phyloP scores from a whole-genome alignment of 371 early-diverging fungal species.

The Amoeboaphelidium protococcarum region DNA sequence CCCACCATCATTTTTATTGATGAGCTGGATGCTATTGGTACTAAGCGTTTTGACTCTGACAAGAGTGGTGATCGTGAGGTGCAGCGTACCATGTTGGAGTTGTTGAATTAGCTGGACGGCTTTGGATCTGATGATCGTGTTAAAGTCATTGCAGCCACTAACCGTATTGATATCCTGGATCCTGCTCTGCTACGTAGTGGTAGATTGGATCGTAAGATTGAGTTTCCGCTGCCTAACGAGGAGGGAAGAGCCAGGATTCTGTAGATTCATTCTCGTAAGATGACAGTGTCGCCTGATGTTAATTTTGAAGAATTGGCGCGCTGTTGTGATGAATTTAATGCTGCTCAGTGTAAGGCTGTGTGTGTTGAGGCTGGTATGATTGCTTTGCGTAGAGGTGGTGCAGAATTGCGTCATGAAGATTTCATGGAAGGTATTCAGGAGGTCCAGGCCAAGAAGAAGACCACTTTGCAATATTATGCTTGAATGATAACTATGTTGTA shows the following conservation, averaged over 20 bases:
- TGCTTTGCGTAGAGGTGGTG: constrained; percentile 75
- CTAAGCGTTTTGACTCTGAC: constrained; percentile 95
- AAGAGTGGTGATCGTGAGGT: constrained; percentile 99
- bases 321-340: constrained; percentile 97
- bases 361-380: constrained; percentile 99
- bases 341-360: constrained; percentile 98
- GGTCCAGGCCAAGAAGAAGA: constrained; percentile 99
- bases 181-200: constrained; percentile 98
- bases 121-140: constrained; percentile 89
- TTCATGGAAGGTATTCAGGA: constrained; percentile 99
- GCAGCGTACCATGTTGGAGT: constrained; percentile 98
- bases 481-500: constrained; percentile 5
- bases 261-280: constrained; percentile 98
- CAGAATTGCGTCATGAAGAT: constrained; percentile 88
- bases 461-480: constrained; percentile 17
- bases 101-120: constrained; percentile 98
- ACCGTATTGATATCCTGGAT: constrained; percentile 98
- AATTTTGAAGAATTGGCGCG: constrained; percentile 97
- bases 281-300: constrained; percentile 85
- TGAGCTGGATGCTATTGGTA: constrained; percentile 99
- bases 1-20: constrained; percentile 99
- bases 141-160: constrained; percentile 99
- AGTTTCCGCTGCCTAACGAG: constrained; percentile 97
- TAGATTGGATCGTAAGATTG: constrained; percentile 98
- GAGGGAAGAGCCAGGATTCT: constrained; percentile 95